A percentile compares a stretch with the other conserved stretches of the same genome.
Evolutionary conservation across 257 asterid genomes (phyloP).

Genomic region (Solanum commersonii): DNA sequence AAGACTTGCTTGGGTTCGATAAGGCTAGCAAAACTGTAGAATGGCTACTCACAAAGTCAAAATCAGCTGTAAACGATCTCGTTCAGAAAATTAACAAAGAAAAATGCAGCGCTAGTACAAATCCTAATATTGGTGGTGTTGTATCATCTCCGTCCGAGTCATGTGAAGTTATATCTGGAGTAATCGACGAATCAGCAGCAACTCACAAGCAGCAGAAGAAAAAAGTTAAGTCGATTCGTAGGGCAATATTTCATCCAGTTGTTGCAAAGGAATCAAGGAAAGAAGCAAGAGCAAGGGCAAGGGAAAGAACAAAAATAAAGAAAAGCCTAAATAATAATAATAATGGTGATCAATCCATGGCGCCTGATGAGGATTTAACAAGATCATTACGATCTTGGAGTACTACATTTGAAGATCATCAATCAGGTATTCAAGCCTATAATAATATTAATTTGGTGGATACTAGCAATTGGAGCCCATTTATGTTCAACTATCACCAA

Average conservation of each 20-base stretch:
- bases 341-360: background rate
- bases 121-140: background rate
- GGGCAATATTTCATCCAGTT: background rate
- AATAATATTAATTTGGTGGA: background rate
- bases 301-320: constrained; percentile 55
- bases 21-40: constrained; percentile 62
- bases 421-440: background rate
- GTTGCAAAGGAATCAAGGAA: constrained; percentile 47
- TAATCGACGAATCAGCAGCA: constrained; percentile 8
- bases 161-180: constrained; percentile 18
- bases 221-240: constrained; percentile 9
- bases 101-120: background rate
- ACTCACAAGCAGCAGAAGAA: constrained; percentile 1
- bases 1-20: constrained; percentile 58
- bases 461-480: constrained; percentile 19
- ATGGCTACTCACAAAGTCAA: constrained; percentile 45
- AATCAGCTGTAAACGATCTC: constrained; percentile 32
- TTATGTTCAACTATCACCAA: constrained; percentile 6
- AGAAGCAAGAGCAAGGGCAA: constrained; percentile 66
- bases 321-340: constrained; percentile 2
- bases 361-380: background rate
- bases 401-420: background rate
- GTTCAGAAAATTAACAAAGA: background rate
- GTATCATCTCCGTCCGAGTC: constrained; percentile 23
- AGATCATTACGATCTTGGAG: background rate